Conservation (phyloP, 2,329 filamentous ascomycete species). For the Fusarium tupiense region DNA sequence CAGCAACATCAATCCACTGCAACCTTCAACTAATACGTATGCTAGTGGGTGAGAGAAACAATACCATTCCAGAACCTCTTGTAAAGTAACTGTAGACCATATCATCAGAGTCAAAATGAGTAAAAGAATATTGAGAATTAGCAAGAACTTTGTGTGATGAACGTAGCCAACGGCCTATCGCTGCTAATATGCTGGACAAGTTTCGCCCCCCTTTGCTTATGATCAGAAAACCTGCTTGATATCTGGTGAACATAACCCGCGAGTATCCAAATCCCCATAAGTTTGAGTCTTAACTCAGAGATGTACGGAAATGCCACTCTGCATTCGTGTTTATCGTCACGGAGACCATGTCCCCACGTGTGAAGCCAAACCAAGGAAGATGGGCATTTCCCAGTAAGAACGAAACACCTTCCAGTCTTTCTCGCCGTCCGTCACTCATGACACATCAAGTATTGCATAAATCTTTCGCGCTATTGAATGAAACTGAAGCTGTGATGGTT, state of each 20-base stretch:
- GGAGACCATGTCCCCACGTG: background rate
- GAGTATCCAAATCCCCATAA: background rate
- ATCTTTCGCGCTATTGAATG: background rate
- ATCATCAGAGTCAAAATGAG: background rate
- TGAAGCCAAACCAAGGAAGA: background rate
- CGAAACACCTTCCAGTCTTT: background rate
- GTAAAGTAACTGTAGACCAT: background rate
- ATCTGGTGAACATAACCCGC: too few relatives aligned
- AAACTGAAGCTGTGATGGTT: background rate
- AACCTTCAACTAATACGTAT: background rate
- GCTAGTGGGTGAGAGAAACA: background rate
- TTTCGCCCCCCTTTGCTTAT: background rate
- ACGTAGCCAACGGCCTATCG: background rate
- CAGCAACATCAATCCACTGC: background rate
- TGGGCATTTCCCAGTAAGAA: background rate
- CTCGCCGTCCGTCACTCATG: background rate
- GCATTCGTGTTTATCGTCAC: background rate
- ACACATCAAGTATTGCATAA: background rate
- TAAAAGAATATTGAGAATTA: background rate
- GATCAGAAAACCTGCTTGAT: background rate
- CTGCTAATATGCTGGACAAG: background rate
- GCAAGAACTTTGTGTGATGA: too few relatives aligned
- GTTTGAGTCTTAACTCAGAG: accelerated
- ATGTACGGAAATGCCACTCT: background rate
- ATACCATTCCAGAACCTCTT: background rate